A percentile compares a stretch with the other conserved stretches of the same genome.
phyloP scores from a whole-genome alignment of 1,139 yeast species.

The Yamadazyma pseudoaaseri region DNA sequence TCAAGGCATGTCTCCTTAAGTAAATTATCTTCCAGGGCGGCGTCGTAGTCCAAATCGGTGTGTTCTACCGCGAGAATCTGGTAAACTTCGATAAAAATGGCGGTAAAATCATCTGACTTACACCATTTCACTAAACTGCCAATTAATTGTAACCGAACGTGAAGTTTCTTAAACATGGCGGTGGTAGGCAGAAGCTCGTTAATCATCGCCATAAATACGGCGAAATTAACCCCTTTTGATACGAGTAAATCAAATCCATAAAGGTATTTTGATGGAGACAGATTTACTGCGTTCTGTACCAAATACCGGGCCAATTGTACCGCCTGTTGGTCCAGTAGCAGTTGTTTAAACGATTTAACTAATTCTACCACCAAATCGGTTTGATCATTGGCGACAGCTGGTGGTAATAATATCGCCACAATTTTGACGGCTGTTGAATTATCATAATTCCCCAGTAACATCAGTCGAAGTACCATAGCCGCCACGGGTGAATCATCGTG shows the following conservation, averaged over 20 bases:
- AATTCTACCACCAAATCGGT: conserved; percentile 64
- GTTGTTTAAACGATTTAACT: conserved; percentile 52
- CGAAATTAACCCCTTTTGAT: not conserved
- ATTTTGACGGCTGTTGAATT: conserved; percentile 22
- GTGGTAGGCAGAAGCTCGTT: not conserved
- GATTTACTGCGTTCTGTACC: conserved; percentile 35
- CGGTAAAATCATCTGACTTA: not conserved
- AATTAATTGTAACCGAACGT: not conserved
- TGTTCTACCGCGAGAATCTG: not conserved
- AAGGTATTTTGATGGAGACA: conserved; percentile 43
- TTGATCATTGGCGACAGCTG: conserved; percentile 7
- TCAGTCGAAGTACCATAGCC: conserved; percentile 63
- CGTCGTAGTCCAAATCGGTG: not conserved
- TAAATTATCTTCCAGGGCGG: conserved; percentile 26
- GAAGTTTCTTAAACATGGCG: not conserved
- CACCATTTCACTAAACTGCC: not conserved
- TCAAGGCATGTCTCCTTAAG: conserved; percentile 49
- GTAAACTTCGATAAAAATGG: not conserved
- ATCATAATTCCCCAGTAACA: conserved; percentile 34
- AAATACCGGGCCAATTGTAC: conserved; percentile 34
- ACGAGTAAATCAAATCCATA: conserved; percentile 53
- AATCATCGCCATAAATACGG: not conserved
- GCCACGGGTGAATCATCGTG: conserved; percentile 18
- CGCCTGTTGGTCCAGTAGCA: conserved; percentile 43
- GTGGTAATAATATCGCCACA: conserved; percentile 21